Conservation (phyloP, 352 stramenopile species). For the Discostella stelligera region DNA sequence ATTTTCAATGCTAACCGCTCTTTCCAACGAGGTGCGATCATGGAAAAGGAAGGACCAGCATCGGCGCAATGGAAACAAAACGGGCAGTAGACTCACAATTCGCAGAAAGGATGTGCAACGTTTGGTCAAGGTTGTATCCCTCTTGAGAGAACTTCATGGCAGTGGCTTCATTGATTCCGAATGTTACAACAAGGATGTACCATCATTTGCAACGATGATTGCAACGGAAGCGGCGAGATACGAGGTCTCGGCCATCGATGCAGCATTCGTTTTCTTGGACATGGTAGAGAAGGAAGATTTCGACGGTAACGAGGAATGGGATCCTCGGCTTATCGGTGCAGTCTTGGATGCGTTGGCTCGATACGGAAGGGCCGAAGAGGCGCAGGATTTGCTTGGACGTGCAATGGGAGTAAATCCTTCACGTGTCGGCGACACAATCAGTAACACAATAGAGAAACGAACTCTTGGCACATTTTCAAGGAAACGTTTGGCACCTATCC, state of each 20-base stretch:
- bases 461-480: slow-evolving; percentile 1
- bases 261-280: slow-evolving; percentile 31
- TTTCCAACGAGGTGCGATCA: slow-evolving; percentile 29
- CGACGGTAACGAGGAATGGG: slow-evolving; percentile 17
- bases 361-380: slow-evolving; percentile 33
- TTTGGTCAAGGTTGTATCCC: slow-evolving; percentile 16
- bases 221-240: slow-evolving; percentile 18
- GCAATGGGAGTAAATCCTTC: slow-evolving; percentile 27
- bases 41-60: slow-evolving; percentile 26
- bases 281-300: slow-evolving; percentile 28
- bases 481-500: slow-evolving; percentile 12
- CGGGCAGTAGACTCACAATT: not conserved
- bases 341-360: slow-evolving; percentile 35
- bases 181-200: slow-evolving; percentile 44
- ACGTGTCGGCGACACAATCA: not conserved
- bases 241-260: slow-evolving; percentile 27
- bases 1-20: slow-evolving; percentile 34
- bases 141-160: slow-evolving; percentile 18
- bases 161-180: slow-evolving; percentile 18
- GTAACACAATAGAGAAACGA: not conserved
- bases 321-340: slow-evolving; percentile 41
- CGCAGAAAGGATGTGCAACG: slow-evolving; percentile 18
- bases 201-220: slow-evolving; percentile 53
- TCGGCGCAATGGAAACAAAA: not conserved
- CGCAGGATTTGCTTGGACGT: slow-evolving; percentile 23